Evolutionary conservation across 2,329 filamentous ascomycete species (phyloP), one percentile per base, ranked within the genome.

Genomic region (Exophiala mesophila): DNA sequence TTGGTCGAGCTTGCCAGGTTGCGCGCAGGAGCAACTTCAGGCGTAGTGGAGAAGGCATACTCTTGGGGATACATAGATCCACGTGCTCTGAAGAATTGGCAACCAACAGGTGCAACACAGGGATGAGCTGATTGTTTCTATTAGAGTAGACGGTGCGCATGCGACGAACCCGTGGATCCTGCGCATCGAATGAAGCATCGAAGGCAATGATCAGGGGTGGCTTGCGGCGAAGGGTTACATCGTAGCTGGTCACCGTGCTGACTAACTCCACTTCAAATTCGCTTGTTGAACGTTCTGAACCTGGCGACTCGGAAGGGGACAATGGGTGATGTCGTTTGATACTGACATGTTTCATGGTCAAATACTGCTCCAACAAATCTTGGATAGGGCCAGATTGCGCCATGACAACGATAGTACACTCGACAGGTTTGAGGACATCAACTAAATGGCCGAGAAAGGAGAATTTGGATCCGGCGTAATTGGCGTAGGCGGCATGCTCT

Each of bases 71-170:
- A 47, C 67, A 71, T 30, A 60, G 59, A 39, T 65, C 61, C 26
- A 71, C 63, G 50, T 72, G 69, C 44, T 72, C 69, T 28, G 63
- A 63, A 1, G 66, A 65, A 46, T 71, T 72, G n/a, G 66, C 59
- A 15, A 71, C 57, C 20, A 71, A 49, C 5, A 71, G 55, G 41
- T 66, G 65, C 32, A 72, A 59, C 29, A 70, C 63, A 2, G 69
- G 69, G 16, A 70, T 54, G 31, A 67, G 55, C 28, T 53, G 54
- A 12, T 32, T 26, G 8, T 29, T 16, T 56, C 61, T 39, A 59
- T 56, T 3, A 54, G 59, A 45, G 59, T 59, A 54, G 55, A 63
- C 15, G 55, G 64, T 18, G 40, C 63, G 59, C 37, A 69, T 59
- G 38, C 64, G 61, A 39, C 63, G 58, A 13, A 69, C 55, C 9